phyloP scores from a whole-genome alignment of 2,329 filamentous ascomycete genomes.

The Thelonectria rubi region DNA sequence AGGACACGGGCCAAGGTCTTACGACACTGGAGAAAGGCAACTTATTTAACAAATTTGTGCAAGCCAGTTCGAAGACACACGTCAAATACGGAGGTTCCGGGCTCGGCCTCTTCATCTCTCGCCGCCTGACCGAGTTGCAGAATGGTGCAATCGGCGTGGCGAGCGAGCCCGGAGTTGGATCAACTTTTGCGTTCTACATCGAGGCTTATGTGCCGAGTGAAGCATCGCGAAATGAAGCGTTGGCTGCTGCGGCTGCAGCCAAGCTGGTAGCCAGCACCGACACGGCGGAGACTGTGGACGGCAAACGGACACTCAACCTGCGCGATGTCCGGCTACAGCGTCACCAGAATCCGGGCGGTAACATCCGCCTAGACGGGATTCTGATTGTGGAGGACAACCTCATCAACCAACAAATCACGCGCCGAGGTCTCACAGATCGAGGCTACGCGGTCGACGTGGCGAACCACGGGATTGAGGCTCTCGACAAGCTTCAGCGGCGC shows the following conservation, averaged over 20 bases:
- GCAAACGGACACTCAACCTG: conserved; percentile 28
- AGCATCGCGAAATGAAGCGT: conserved; percentile 52
- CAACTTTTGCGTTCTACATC: conserved; percentile 80
- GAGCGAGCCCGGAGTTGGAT: conserved; percentile 74
- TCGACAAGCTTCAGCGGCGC: conserved; percentile 54
- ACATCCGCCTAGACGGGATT: conserved; percentile 52
- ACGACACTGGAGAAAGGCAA: conserved; percentile 75
- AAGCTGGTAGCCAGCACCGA: conserved; percentile 43
- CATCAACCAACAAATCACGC: conserved; percentile 67
- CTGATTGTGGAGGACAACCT: conserved; percentile 69
- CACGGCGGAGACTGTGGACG: conserved; percentile 25
- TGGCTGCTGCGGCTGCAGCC: conserved; percentile 48
- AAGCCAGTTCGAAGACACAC: conserved; percentile 79
- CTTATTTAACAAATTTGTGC: conserved; percentile 81
- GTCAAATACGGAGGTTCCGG: conserved; percentile 83
- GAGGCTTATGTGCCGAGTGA: conserved; percentile 61
- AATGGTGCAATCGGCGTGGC: conserved; percentile 81
- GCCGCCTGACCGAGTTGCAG: conserved; percentile 81
- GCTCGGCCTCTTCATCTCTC: conserved; percentile 80
- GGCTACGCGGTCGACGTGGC: conserved; percentile 63
- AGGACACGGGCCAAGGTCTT: conserved; percentile 80
- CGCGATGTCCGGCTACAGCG: conserved; percentile 36
- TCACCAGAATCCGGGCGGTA: conserved; percentile 40
- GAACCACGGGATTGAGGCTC: conserved; percentile 65
- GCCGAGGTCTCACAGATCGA: conserved; percentile 59